Evolutionary conservation across 345 rosid genomes (phyloP).

Genomic region (Syzygium aqueum): DNA sequence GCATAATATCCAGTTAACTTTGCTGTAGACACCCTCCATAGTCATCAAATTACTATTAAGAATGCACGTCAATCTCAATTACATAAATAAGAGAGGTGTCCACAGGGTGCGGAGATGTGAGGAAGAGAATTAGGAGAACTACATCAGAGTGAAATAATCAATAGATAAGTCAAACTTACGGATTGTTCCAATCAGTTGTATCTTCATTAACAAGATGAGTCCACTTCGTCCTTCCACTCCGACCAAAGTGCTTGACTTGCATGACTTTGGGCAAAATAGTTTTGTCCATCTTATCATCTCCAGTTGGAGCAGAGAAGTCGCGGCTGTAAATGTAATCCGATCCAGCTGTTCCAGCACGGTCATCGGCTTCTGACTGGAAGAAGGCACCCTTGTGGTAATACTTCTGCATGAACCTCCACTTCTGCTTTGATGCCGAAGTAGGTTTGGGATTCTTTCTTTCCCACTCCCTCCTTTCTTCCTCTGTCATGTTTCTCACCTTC

Average conservation of each 20-base stretch:
- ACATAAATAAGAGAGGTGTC: neutral
- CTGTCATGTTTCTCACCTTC: neutral
- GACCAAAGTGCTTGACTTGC: conserved; percentile 2
- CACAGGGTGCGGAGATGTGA: neutral
- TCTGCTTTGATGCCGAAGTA: neutral
- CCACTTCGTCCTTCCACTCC: neutral
- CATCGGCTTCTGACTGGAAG: neutral
- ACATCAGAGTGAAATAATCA: neutral
- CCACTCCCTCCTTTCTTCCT: neutral
- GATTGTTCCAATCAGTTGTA: conserved; percentile 1
- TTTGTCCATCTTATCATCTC: neutral
- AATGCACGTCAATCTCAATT: neutral
- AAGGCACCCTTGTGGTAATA: neutral
- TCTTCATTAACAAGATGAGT: neutral
- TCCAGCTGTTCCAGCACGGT: neutral
- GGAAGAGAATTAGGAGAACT: neutral
- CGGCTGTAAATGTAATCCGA: neutral
- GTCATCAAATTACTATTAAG: neutral
- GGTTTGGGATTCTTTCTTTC: neutral
- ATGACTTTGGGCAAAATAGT: neutral
- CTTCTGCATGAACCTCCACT: neutral
- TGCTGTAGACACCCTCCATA: neutral
- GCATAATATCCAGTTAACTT: neutral
- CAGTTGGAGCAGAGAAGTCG: conserved; percentile 1
- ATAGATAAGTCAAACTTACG: neutral